Conservation (phyloP, 2,329 filamentous ascomycete genomes). For the Calonectria ilicicola region DNA sequence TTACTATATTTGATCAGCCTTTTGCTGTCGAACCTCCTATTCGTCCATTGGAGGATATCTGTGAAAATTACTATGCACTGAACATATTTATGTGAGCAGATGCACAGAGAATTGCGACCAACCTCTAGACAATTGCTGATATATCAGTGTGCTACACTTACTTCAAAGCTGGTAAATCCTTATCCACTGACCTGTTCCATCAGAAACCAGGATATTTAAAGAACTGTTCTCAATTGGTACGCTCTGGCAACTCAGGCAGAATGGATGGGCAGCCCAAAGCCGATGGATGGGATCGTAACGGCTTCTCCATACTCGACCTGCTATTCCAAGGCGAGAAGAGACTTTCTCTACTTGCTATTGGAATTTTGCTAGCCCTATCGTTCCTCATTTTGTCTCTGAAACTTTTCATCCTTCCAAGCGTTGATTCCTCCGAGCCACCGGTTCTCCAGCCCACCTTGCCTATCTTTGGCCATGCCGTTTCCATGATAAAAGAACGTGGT, state of each 20-base stretch:
- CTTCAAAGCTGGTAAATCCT: background rate
- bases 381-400: background rate
- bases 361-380: background rate
- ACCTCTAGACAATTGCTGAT: background rate
- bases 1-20: background rate
- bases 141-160: background rate
- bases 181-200: background rate
- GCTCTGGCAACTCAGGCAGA: background rate
- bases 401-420: background rate
- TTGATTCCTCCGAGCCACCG: constrained; percentile 28
- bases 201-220: background rate
- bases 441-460: constrained; percentile 26
- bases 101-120: background rate
- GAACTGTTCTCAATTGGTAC: background rate
- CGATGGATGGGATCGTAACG: background rate
- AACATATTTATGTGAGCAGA: background rate
- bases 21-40: background rate
- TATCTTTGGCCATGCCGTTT: constrained; percentile 31
- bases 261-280: background rate
- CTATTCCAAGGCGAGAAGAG: background rate
- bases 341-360: background rate
- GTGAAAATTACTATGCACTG: background rate
- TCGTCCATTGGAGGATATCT: background rate
- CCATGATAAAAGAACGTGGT: constrained; percentile 24
- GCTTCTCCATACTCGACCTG: background rate